A percentile compares a stretch with the other conserved stretches of the same genome.
phyloP scores from a whole-genome alignment of 371 early-diverging fungal species.

The Catenaria anguillulae region DNA sequence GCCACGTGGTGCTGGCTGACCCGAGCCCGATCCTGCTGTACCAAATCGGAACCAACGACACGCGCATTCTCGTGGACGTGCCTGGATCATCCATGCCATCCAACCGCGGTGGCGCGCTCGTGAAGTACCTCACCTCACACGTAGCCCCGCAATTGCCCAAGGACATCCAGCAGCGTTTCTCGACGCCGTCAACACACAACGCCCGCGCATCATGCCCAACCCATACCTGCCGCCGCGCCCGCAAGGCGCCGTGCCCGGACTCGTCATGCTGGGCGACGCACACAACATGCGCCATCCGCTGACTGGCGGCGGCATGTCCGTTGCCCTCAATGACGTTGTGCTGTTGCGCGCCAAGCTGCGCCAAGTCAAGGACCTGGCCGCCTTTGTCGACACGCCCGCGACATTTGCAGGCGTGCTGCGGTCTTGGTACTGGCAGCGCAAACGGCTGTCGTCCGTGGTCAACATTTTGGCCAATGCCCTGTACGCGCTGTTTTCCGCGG shows the following conservation, averaged over 20 bases:
- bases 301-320: constrained; percentile 94
- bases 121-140: constrained; percentile 27
- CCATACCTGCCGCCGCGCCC: constrained; percentile 62
- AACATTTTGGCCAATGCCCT: constrained; percentile 83
- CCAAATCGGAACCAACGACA: constrained; percentile 74
- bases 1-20: constrained; percentile 72
- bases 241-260: constrained; percentile 43
- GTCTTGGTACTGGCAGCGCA: constrained; percentile 61
- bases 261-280: constrained; percentile 79
- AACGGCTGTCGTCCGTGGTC: constrained; percentile 50
- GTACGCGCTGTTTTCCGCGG: constrained; percentile 72
- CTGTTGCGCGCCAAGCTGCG: constrained; percentile 38
- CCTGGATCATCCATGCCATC: constrained; percentile 67
- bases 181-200: constrained; percentile 50
- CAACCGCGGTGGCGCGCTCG: constrained; percentile 41
- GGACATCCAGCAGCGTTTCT: constrained; percentile 38
- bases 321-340: constrained; percentile 78
- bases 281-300: constrained; percentile 88
- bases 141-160: constrained; percentile 56
- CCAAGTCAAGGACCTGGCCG: constrained; percentile 20
- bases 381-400: constrained; percentile 8
- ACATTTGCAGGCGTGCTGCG: constrained; percentile 34
- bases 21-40: constrained; percentile 85
- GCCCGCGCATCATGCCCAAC: constrained; percentile 78
- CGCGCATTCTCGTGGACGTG: constrained; percentile 80